Base-by-base conservation (phyloP, 768 basidiomycete genomes). In the Amanita pseudoporphyria region DNA sequence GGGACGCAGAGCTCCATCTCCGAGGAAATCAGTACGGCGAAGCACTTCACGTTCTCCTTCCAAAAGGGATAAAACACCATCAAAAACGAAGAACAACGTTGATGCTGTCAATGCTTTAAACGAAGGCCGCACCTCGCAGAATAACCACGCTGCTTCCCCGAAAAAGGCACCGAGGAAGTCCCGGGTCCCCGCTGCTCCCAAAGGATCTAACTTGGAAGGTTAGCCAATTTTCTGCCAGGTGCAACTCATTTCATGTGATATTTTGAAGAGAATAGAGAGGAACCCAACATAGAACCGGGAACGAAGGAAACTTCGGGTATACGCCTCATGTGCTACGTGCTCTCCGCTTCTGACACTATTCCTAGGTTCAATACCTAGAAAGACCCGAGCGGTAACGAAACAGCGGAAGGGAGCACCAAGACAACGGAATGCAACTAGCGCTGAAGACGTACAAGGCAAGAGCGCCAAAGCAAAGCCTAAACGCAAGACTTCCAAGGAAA, bases 371-470 rank as follows among this genome's bases (percentile, higher is more conserved):
- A 18, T 5, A 18, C 16, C 6, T 18, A 43, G 19, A 16, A 39
- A 33, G 21, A 12, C 40, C 9, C 24, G 42, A 12, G 37, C 49
- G 9, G 37, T 32, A 13, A 9, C 49, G 9, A 62, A 58, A 47
- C 56, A 54, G 19, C 43, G 54, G 44, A 54, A 51, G 4, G 50
- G 57, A 35, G 55, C 52, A 33, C 48, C 57, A 2, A 58, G 55
- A 47, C n/a, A 6, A n/a, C 18, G 0, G 14, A 32, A 31, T 7
- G 19, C 39, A 10, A 26, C 13, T 6, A 18, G 13, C 19, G n/a
- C 13, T 13, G 32, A 9, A 6, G 22, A 16, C 10, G 22, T n/a
- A 9, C 48, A 49, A 41, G 48, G 5, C 19, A 9, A 48, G 52
- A 38, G 22, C 14, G 24, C 39, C 16, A 13, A 44, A 39, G 16